Base-by-base conservation (phyloP, 139 green algal genomes). In the Micractinium conductrix region DNA sequence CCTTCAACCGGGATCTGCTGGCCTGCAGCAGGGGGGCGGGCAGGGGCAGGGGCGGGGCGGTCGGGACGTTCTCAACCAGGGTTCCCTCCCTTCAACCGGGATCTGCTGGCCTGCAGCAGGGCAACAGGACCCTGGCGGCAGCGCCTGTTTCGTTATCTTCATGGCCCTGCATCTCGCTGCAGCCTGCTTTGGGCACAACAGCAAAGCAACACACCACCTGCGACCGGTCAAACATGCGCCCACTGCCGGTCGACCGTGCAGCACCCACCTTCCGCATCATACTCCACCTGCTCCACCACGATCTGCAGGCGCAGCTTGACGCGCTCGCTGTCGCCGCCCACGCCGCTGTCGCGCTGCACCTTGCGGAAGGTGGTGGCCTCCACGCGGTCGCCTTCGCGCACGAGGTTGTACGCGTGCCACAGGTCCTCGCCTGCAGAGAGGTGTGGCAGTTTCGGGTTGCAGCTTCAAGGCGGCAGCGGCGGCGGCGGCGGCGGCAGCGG, bases 271-370 rank as follows among this genome's bases (percentile, higher is more conserved):
- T 96, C 95, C 0, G 91, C 87, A 79, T 98, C 95, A 84, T 96
- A 98, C 60, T 98, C 95, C 1, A 97, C 88, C 30, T 40, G 84
- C 87, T 98, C 92, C 48, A 97, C 91, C 44, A 81, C 40, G 2
- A 99, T 73, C 8, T 87, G 94, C 12, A 98, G 91, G 84, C 93
- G 97, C 60, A 98, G 85, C 85, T 95, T 96, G 44, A 98, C 81
- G 1, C 91, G 88, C 83, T 98, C 94, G 55, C 85, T 93, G 43
- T 96, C 93, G 33, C 78, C 80, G 35, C 92, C 91, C 16, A 84
- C 89, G 2, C 89, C 93, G 26, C 67, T 91, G 72, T 95, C 92
- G 21, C 85, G 58, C 71, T 82, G 50, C 22, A 94, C 90, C 76
- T 96, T 96, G 38, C 93, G 83, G 71, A 95, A 94, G 4, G 94